Base-by-base conservation (phyloP, 2,329 filamentous ascomycete genomes). In the Microdochium bolleyi region DNA sequence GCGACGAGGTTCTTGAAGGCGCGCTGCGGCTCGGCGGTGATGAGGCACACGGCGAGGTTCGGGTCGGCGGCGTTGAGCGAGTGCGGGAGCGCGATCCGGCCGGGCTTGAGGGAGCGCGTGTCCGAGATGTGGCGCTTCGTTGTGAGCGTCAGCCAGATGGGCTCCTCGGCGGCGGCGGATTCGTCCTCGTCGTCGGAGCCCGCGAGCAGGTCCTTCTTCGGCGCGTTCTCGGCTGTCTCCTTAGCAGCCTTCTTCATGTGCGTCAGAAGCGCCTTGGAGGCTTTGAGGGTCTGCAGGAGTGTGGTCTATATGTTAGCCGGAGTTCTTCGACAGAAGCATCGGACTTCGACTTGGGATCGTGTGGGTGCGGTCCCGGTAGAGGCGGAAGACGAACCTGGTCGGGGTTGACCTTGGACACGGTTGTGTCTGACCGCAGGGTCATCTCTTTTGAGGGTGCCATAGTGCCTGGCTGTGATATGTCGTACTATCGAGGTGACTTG, bases 1-100 rank as follows among this genome's bases (percentile, higher is more conserved):
- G 83, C 85, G 57, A 96, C 79, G 48, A 95, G 79, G 70, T 97
- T 87, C 76, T 97, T 97, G 79, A 94, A 95, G 52, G 83, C 80
- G 58, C 91, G 84, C 77, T 96, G 91, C 24, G 82, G 82, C 63
- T 84, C 79, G 61, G 90, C 89, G 53, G 87, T 89, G 69, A 96
- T 95, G 55, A 96, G 77, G 72, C 92, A 96, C 70, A 96, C 82
- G 49, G 56, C 53, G 30, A 62, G 58, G 37, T 66, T 59, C 4
- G 61, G 34, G 46, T 55, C 55, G 2, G 49, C 79, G 58, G 79
- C 75, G 71, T 88, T 85, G 57, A 95, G 79, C 10, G 88, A 77
- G 70, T 95, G 85, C 49, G 90, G 89, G 51, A 95, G 76, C 59
- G 77, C 62, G 63, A 96, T 89, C 73, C 92, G 95, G 68, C 82